Conservation (phyloP, 345 rosid genomes). For the Aquilaria yunnanensis region DNA sequence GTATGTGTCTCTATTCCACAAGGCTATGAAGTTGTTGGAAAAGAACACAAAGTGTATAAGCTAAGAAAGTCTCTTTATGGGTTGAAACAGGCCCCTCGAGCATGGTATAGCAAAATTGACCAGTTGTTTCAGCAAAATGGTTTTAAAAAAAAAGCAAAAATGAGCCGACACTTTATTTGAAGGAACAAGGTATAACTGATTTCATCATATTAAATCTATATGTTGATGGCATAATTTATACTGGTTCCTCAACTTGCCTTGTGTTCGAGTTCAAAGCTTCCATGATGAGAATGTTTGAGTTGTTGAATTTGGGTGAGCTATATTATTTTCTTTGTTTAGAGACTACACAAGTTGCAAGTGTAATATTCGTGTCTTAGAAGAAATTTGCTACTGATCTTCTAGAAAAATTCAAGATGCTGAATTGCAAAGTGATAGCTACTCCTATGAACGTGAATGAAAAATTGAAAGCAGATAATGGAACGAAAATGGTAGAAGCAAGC, state of each 20-base stretch:
- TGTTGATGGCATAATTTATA: neutral
- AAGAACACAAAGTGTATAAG: neutral
- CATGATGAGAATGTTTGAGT: neutral
- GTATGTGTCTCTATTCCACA: constrained; percentile 2
- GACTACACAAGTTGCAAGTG: neutral
- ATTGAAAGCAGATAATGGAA: too few species aligned
- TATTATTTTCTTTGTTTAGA: neutral
- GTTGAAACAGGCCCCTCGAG: neutral
- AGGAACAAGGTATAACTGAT: neutral
- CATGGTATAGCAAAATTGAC: neutral
- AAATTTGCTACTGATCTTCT: neutral
- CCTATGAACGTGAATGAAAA: neutral
- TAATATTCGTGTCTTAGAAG: neutral
- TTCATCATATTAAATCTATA: neutral
- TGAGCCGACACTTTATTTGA: neutral
- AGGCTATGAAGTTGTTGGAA: neutral
- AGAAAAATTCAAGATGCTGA: neutral
- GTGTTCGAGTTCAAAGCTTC: neutral
- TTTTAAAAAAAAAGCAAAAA: neutral
- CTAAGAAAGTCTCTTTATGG: neutral
- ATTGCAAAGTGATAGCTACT: neutral
- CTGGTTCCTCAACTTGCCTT: neutral
- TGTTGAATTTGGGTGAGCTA: neutral
- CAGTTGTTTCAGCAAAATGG: neutral
- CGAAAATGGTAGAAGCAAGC: too few species aligned